These are phyloP conservation scores for Rhizophlyctis rosea DNA, from an alignment of 192 early-diverging fungal species.

Conservation along the genomic window DNA sequence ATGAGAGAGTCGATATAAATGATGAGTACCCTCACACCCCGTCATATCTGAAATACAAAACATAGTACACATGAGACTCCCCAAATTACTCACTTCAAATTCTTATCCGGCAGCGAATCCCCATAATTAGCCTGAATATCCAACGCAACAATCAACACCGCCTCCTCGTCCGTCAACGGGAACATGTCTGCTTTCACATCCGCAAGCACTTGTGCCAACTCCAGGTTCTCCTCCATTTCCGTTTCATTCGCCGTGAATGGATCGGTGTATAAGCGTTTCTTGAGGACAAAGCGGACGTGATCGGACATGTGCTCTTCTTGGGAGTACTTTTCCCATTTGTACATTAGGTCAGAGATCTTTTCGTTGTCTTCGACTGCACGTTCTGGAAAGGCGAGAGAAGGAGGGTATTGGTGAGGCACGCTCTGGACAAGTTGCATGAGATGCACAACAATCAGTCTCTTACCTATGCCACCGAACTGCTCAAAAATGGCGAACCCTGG, in stretches of 20 bases:
- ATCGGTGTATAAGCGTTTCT: constrained; percentile 38
- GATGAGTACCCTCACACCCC: too few relatives aligned
- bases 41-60: too few relatives aligned
- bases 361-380: constrained; percentile 34
- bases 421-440: not conserved
- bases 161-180: constrained; percentile 35
- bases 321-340: constrained; percentile 35
- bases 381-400: too few relatives aligned
- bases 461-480: constrained; percentile 28
- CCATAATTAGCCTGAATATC: constrained; percentile 35
- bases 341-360: constrained; percentile 41
- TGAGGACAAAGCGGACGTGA: constrained; percentile 41
- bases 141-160: constrained; percentile 23
- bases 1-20: not conserved
- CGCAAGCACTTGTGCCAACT: constrained; percentile 35
- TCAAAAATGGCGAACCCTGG: constrained; percentile 45
- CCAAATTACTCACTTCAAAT: constrained; percentile 26
- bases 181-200: constrained; percentile 33
- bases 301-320: not conserved
- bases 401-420: not conserved
- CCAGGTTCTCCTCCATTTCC: constrained; percentile 30
- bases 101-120: constrained; percentile 25
- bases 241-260: not conserved
- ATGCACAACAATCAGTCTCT: not conserved
- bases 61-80: too few relatives aligned